phyloP scores from a whole-genome alignment of 768 basidiomycete genomes.

The Baorangia bicolor region DNA sequence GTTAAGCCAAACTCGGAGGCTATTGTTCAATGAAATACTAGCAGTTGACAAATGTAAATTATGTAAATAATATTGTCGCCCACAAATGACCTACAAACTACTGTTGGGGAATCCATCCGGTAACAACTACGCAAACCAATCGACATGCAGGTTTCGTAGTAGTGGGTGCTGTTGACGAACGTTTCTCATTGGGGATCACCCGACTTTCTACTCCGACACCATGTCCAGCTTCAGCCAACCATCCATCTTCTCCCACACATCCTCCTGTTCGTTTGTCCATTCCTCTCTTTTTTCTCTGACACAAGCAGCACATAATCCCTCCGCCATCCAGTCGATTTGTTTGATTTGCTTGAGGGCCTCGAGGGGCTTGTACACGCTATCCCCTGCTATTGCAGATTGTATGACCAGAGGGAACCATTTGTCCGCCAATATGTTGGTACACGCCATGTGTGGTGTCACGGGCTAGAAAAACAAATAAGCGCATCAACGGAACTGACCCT shows the following conservation, averaged over 20 bases:
- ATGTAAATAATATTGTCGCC: background rate
- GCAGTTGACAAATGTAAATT: background rate
- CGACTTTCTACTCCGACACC: conserved; percentile 10
- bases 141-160: background rate
- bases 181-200: background rate
- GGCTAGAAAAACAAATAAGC: conserved; percentile 26
- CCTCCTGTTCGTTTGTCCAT: conserved; percentile 61
- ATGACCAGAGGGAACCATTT: conserved; percentile 73
- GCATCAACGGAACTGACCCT: background rate
- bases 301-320: conserved; percentile 61
- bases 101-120: too few relatives aligned
- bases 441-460: conserved; percentile 68
- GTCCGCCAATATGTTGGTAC: conserved; percentile 71
- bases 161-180: background rate
- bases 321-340: conserved; percentile 53
- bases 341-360: conserved; percentile 67
- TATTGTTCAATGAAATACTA: background rate
- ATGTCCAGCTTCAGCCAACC: conserved; percentile 44
- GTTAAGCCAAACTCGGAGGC: background rate
- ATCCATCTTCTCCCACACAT: conserved; percentile 61
- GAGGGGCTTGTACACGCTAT: conserved; percentile 67
- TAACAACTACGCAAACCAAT: background rate
- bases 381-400: conserved; percentile 57
- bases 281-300: conserved; percentile 58
- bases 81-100: conserved; percentile 7